Percentiles rank a stretch among this genome's conserved stretches.
phyloP scores from a whole-genome alignment of 164 flowering plant genomes.

The Berberis thunbergii region DNA sequence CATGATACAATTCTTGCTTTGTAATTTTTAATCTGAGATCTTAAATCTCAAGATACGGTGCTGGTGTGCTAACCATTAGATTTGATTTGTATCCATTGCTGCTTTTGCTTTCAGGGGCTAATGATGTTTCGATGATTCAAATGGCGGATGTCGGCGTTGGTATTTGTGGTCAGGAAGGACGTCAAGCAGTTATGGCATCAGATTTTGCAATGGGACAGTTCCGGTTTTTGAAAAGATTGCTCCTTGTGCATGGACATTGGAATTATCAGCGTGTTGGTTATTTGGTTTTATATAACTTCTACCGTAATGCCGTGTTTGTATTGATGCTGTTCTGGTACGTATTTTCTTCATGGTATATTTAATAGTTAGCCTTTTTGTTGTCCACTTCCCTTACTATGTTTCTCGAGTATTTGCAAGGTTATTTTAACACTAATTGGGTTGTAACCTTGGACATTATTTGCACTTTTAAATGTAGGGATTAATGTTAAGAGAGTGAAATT shows the following conservation, averaged over 20 bases:
- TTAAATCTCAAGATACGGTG: background rate
- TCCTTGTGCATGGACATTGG: slow-evolving; percentile 94
- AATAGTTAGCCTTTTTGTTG: too few species aligned
- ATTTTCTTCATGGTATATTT: background rate
- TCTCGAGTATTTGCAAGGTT: background rate
- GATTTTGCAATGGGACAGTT: slow-evolving; percentile 99
- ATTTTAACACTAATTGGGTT: background rate
- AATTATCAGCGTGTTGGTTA: slow-evolving; percentile 87
- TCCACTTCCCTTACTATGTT: too few species aligned
- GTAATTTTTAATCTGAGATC: background rate
- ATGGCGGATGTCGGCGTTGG: slow-evolving; percentile 99
- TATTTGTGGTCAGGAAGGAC: slow-evolving; percentile 93
- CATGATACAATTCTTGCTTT: background rate
- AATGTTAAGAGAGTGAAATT: background rate
- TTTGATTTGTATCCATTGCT: too few species aligned
- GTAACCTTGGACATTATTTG: background rate
- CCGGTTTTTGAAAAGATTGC: slow-evolving; percentile 67
- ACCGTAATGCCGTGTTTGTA: slow-evolving; percentile 90
- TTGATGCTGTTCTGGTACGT: slow-evolving; percentile 88
- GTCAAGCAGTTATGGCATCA: slow-evolving; percentile 97
- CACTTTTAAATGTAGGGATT: background rate
- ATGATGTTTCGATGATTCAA: slow-evolving; percentile 98
- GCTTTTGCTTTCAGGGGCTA: slow-evolving; percentile 49
- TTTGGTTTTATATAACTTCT: slow-evolving; percentile 82
- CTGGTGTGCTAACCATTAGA: too few species aligned